Evolutionary conservation across 2,329 filamentous ascomycete species (phyloP).

Genomic region (Knufia petricola): DNA sequence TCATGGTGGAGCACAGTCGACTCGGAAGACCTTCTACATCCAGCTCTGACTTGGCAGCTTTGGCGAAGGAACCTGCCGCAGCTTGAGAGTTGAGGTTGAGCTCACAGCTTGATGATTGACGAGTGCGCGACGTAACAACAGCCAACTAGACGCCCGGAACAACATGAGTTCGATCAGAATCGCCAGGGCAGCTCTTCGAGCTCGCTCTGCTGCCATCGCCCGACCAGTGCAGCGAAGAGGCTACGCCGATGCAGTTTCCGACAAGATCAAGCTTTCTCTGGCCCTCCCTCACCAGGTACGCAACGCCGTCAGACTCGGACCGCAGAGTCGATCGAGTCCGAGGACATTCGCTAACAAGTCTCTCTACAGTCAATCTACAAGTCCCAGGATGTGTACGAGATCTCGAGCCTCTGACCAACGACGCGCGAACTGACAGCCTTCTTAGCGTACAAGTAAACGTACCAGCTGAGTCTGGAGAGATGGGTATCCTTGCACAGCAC

Average conservation of each 20-base stretch:
- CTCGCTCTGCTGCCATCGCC: slow-evolving; percentile 66
- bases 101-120: background rate
- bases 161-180: slow-evolving; percentile 92
- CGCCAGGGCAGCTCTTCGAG: slow-evolving; percentile 72
- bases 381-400: slow-evolving; percentile 55
- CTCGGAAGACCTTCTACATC: background rate
- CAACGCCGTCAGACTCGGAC: background rate
- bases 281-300: slow-evolving; percentile 94
- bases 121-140: background rate
- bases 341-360: slow-evolving; percentile 22
- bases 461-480: slow-evolving; percentile 93
- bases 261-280: slow-evolving; percentile 98
- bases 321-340: slow-evolving; percentile 9
- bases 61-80: background rate
- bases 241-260: slow-evolving; percentile 78
- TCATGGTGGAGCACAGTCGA: too few relatives aligned
- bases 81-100: background rate
- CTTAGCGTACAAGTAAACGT: slow-evolving; percentile 90
- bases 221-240: slow-evolving; percentile 72
- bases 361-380: slow-evolving; percentile 57
- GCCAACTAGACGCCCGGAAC: slow-evolving; percentile 18
- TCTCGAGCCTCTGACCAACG: slow-evolving; percentile 1
- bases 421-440: slow-evolving; percentile 26
- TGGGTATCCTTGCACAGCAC: slow-evolving; percentile 99
- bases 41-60: background rate